phyloP scores from a whole-genome alignment of 257 asterid species.

The Thymus quinquecostatus region DNA sequence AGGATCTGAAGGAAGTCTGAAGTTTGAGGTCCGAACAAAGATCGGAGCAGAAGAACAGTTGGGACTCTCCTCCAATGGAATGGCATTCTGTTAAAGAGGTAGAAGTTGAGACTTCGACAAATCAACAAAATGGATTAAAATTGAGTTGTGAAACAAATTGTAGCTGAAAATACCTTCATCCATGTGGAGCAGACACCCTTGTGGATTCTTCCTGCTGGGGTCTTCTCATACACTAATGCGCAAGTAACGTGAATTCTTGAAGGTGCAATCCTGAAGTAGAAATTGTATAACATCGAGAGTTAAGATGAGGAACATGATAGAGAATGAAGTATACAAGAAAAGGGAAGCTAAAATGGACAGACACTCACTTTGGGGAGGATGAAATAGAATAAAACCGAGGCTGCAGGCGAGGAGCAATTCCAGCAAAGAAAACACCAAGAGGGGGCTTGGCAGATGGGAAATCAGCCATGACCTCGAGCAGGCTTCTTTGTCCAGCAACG shows the following conservation, averaged over 20 bases:
- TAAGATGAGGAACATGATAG: constrained; percentile 1
- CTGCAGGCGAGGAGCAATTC: constrained; percentile 89
- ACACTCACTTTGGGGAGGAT: constrained; percentile 83
- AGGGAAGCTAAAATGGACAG: background rate
- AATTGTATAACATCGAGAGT: constrained; percentile 21
- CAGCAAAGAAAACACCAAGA: constrained; percentile 96
- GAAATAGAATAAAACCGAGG: constrained; percentile 97
- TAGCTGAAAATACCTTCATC: constrained; percentile 75
- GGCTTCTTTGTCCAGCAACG: constrained; percentile 81
- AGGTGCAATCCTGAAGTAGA: constrained; percentile 62
- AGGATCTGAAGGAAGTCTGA: constrained; percentile 86
- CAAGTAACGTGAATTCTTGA: constrained; percentile 91
- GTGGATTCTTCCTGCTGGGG: constrained; percentile 87
- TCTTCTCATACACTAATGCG: constrained; percentile 86
- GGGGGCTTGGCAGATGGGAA: constrained; percentile 94
- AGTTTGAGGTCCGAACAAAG: constrained; percentile 87
- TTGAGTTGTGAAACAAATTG: constrained; percentile 4
- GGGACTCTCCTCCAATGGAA: constrained; percentile 67
- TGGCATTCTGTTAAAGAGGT: constrained; percentile 63
- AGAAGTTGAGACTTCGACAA: constrained; percentile 13
- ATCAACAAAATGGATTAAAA: background rate
- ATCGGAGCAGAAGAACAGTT: constrained; percentile 82
- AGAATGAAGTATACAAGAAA: background rate
- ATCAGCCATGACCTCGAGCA: constrained; percentile 92
- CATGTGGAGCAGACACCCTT: constrained; percentile 98